Percentiles rank a stretch among this genome's conserved stretches.
Evolutionary conservation across 345 rosid genomes (phyloP).

Genomic region (Geranium rotundifolium): DNA sequence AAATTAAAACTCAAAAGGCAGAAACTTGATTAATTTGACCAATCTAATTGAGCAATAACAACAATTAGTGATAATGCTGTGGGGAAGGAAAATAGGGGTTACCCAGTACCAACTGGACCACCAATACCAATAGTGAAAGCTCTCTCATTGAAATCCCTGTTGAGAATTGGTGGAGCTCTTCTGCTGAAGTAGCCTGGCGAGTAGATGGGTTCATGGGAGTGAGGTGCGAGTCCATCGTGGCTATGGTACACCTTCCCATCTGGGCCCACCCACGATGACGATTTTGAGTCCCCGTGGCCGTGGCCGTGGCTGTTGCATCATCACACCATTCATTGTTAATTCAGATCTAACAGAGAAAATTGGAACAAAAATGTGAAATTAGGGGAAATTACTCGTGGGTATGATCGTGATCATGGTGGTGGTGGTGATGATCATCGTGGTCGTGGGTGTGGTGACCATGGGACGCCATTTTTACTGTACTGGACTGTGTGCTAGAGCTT

Average conservation of each 20-base stretch:
- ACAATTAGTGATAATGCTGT: too few relatives aligned
- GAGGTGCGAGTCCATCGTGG: constrained; percentile 98
- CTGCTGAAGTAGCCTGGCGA: constrained; percentile 87
- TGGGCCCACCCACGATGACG: constrained; percentile 49
- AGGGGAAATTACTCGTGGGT: constrained; percentile 9
- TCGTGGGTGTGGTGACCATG: constrained; percentile 14
- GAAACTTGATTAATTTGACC: too few relatives aligned
- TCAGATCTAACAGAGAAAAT: constrained; percentile 1
- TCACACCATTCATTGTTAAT: too few relatives aligned
- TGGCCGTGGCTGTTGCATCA: neutral
- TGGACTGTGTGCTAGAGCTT: too few relatives aligned
- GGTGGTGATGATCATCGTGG: constrained; percentile 13
- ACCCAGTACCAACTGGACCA: constrained; percentile 98
- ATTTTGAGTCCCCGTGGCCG: constrained; percentile 3
- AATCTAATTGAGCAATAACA: too few relatives aligned
- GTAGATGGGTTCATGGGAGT: constrained; percentile 95
- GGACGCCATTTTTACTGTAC: too few relatives aligned
- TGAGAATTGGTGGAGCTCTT: constrained; percentile 69
- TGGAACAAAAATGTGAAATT: constrained; percentile 4
- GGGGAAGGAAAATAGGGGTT: neutral
- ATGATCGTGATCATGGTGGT: constrained; percentile 16
- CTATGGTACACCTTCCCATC: constrained; percentile 84
- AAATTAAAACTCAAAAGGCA: too few relatives aligned
- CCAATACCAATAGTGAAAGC: constrained; percentile 96
- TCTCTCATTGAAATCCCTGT: constrained; percentile 73